Evolutionary conservation across 1,284 basidiomycete genomes (phyloP).

Genomic region (Trichosporon faecale): DNA sequence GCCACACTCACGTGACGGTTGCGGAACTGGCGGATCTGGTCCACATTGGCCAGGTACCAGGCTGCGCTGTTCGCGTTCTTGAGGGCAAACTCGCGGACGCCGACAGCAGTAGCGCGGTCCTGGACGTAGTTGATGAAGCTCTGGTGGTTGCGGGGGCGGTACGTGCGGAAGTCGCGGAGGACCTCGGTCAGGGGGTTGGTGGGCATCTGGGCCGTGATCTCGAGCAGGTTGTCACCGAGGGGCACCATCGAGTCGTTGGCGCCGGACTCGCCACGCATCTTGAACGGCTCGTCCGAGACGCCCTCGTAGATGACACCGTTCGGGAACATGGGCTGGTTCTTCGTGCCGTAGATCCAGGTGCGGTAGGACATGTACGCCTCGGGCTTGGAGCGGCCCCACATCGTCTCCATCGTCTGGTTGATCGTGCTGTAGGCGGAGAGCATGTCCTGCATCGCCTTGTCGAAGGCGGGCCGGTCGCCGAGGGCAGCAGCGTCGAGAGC

Average conservation of each 20-base stretch:
- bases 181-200: constrained; percentile 26
- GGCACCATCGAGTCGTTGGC: constrained; percentile 30
- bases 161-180: constrained; percentile 27
- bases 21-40: constrained; percentile 29
- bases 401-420: constrained; percentile 27
- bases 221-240: constrained; percentile 29
- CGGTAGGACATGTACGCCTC: constrained; percentile 24
- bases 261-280: constrained; percentile 27
- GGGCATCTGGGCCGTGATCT: constrained; percentile 24
- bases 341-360: constrained; percentile 21
- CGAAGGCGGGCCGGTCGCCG: constrained; percentile 22
- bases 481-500: constrained; percentile 21
- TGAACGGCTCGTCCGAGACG: constrained; percentile 25
- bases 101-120: constrained; percentile 21
- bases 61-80: constrained; percentile 21
- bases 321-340: constrained; percentile 27
- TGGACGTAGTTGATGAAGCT: constrained; percentile 26
- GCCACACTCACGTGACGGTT: constrained; percentile 26
- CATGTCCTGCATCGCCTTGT: constrained; percentile 20
- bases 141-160: constrained; percentile 29
- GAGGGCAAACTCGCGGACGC: constrained; percentile 22
- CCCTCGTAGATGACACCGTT: constrained; percentile 27
- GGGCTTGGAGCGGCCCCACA: constrained; percentile 28
- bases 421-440: constrained; percentile 21
- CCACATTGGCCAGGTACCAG: constrained; percentile 24